These are phyloP conservation scores for Purpureocillium takamizusanense DNA, from an alignment of 2,329 filamentous ascomycete species.

Conservation along the genomic window DNA sequence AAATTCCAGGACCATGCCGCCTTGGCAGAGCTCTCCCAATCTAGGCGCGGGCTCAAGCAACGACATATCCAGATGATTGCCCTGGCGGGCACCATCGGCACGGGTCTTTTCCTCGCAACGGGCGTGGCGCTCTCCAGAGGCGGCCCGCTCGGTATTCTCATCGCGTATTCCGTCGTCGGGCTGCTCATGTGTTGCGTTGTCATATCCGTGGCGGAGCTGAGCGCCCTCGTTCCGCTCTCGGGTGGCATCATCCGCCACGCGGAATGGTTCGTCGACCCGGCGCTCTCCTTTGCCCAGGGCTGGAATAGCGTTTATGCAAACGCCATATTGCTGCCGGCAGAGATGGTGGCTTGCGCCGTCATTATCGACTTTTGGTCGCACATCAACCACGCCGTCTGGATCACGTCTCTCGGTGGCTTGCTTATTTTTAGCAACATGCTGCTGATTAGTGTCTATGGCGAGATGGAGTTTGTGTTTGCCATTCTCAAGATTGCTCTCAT, in stretches of 20 bases:
- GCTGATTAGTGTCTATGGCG: conserved; percentile 47
- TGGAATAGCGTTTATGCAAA: conserved; percentile 44
- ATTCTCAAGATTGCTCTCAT: conserved; percentile 49
- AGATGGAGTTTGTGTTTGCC: conserved; percentile 50
- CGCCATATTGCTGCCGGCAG: conserved; percentile 41
- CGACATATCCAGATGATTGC: conserved; percentile 43
- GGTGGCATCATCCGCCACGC: conserved; percentile 56
- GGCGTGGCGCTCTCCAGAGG: conserved; percentile 50
- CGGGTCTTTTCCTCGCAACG: conserved; percentile 63
- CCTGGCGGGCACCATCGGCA: conserved; percentile 39
- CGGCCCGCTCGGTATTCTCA: conserved; percentile 41
- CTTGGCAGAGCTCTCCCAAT: conserved; percentile 4
- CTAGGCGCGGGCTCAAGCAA: conserved; percentile 9
- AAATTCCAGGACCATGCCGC: conserved; percentile 5
- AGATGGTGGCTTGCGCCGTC: conserved; percentile 43
- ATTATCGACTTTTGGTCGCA: conserved; percentile 34
- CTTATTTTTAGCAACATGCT: conserved; percentile 44
- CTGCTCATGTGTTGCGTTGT: conserved; percentile 38
- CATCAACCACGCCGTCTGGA: conserved; percentile 46
- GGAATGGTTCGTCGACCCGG: conserved; percentile 50
- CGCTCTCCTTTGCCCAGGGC: conserved; percentile 41
- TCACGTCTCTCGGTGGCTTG: conserved; percentile 44
- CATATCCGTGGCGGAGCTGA: conserved; percentile 51
- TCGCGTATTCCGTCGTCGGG: conserved; percentile 47
- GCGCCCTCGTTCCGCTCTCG: conserved; percentile 50